Evolutionary conservation across 352 stramenopile genomes (phyloP).

Genomic region (Phytophthora gonapodyides): DNA sequence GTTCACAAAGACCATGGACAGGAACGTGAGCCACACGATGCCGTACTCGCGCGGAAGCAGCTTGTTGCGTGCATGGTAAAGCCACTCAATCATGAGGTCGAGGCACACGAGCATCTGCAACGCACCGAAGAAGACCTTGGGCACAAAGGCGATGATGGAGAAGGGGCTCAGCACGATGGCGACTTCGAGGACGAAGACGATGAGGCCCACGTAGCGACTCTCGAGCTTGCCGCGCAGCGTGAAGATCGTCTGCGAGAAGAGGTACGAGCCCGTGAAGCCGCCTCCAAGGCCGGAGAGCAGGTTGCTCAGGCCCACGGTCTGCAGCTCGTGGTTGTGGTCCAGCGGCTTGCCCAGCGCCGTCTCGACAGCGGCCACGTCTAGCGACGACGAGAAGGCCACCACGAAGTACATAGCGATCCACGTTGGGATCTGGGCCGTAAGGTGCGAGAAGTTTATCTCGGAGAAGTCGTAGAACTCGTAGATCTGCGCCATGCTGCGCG

Average conservation of each 20-base stretch:
- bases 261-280: conserved; percentile 99
- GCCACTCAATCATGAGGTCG: conserved; percentile 98
- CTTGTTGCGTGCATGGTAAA: conserved; percentile 86
- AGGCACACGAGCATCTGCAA: conserved; percentile 97
- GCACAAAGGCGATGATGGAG: conserved; percentile 95
- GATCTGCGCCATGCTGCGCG: conserved; percentile 68
- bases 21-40: conserved; percentile 94
- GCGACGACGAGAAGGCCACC: conserved; percentile 96
- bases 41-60: conserved; percentile 92
- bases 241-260: conserved; percentile 98
- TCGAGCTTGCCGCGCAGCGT: conserved; percentile 81
- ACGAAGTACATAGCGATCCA: conserved; percentile 98
- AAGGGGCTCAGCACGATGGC: conserved; percentile 89
- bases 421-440: conserved; percentile 83
- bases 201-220: conserved; percentile 66
- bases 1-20: conserved; percentile 93
- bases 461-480: conserved; percentile 83
- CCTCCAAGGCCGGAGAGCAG: conserved; percentile 94
- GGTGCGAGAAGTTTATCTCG: conserved; percentile 59
- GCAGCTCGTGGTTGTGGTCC: conserved; percentile 96
- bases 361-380: conserved; percentile 98
- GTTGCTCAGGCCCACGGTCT: conserved; percentile 97
- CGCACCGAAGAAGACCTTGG: conserved; percentile 98
- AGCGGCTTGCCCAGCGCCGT: conserved; percentile 94
- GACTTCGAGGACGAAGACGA: conserved; percentile 82